A percentile compares a stretch with the other conserved stretches of the same genome.
These are phyloP conservation scores for Talaromyces adpressus DNA, from an alignment of 495 filamentous ascomycete species.

Conservation along the genomic window DNA sequence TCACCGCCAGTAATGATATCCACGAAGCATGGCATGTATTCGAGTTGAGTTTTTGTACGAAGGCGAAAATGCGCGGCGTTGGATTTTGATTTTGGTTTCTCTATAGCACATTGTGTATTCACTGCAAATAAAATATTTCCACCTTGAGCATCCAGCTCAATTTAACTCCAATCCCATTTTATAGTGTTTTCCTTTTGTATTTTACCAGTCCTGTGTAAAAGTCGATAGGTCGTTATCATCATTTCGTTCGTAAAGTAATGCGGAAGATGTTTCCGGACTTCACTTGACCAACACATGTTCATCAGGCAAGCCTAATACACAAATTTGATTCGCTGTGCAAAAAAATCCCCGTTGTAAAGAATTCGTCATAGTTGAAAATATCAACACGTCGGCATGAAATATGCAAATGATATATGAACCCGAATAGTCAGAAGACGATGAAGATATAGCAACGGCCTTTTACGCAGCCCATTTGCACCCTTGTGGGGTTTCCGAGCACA, in stretches of 20 bases:
- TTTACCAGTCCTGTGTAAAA: neutral
- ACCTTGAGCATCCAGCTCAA: neutral
- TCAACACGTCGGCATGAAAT: neutral
- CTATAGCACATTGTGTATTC: neutral
- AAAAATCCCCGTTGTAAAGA: neutral
- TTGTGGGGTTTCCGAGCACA: neutral
- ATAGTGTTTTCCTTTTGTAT: neutral
- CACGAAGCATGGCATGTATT: constrained; percentile 5
- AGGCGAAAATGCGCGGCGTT: neutral
- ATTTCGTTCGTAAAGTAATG: neutral
- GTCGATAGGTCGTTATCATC: neutral
- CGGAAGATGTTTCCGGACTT: neutral
- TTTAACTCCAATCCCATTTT: neutral
- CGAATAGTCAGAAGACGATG: neutral
- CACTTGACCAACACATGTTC: neutral
- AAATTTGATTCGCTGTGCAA: neutral
- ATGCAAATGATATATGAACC: neutral
- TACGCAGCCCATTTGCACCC: neutral
- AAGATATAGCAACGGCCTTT: neutral
- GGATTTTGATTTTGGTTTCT: neutral
- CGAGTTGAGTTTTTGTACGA: neutral
- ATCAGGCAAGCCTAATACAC: neutral
- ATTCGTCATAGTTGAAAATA: neutral
- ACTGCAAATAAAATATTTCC: neutral
- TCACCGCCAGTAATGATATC: constrained; percentile 7